These are phyloP conservation scores for Prototheca wickerhamii DNA, from an alignment of 163 green algal genomes.

Conservation along the genomic window DNA sequence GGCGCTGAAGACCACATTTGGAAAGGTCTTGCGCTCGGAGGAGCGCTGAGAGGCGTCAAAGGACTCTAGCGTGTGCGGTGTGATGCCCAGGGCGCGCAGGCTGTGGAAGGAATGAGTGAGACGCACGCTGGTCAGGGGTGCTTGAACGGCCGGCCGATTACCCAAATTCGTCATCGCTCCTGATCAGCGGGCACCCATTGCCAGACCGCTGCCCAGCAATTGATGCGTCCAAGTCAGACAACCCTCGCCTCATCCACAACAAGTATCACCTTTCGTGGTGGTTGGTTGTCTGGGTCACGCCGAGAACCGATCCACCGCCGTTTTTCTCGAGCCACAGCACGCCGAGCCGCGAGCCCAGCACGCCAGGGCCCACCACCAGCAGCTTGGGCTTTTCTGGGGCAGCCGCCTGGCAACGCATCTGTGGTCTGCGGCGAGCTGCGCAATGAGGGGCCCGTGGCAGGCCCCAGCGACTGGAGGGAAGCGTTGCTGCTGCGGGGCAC, in stretches of 20 bases:
- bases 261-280: constrained; percentile 59
- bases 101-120: constrained; percentile 9
- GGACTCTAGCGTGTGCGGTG: constrained; percentile 33
- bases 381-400: constrained; percentile 26
- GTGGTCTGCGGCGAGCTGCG: too few species aligned
- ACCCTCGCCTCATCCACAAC: too few species aligned
- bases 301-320: constrained; percentile 52
- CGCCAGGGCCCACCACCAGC: constrained; percentile 75
- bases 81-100: constrained; percentile 33
- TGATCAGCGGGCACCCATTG: too few species aligned
- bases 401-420: too few species aligned
- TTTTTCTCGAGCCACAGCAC: constrained; percentile 61
- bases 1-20: constrained; percentile 79
- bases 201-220: too few species aligned
- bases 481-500: too few species aligned
- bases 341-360: constrained; percentile 67
- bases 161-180: too few species aligned
- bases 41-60: background rate
- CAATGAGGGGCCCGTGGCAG: too few species aligned
- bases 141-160: too few species aligned
- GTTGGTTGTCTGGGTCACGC: constrained; percentile 73
- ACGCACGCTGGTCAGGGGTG: too few species aligned
- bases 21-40: constrained; percentile 38
- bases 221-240: too few species aligned
- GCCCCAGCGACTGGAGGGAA: too few species aligned